Evolutionary conservation across 2,329 filamentous ascomycete genomes (phyloP), one percentile per base, ranked within the genome.

Genomic region (Orbilia brochopaga): DNA sequence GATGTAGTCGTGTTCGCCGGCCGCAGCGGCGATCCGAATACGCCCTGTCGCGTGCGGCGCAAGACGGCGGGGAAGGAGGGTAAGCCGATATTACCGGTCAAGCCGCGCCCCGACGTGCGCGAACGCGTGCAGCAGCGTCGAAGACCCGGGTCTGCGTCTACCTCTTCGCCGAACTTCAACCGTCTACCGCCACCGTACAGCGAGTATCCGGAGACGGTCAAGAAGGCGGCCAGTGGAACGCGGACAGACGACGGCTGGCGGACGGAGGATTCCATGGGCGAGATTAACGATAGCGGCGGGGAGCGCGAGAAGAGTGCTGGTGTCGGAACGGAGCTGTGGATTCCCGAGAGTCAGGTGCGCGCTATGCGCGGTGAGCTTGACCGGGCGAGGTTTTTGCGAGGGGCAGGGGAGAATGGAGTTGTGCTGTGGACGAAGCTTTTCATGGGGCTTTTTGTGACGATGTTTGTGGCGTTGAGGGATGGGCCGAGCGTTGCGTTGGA

Each of bases 391-490:
- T 27, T 73, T 1, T 62, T 73, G 51, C n/a, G 62, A 61, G 44
- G 62, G 19, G 44, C n/a, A 19, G 57, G n/a, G 50, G 63, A 73
- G 57, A 67, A 62, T 27, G 48, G 37, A 11, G 57, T 67, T 57
- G 62, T 67, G 30, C 32, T 67, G 0, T 73, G 69, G 69, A 73
- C 69, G 7, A 67, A 62, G 46, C 23, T 73, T 3, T 58, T 73
- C 8, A 53, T 73, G 44, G 58, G 62, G 13, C 44, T 73, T 17
- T 46, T 73, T 42, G 62, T 61, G 4, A 63, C 69, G 3, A 73
- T 73, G 63, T 73, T 67, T 52, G 69, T 73, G 46, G 69, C 56
- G 5, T 27, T 73, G 35, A 67, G 57, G 40, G 62, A 73, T 15
- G 69, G 69, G 21, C 69, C 69, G 17, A 59, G 57, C 13, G 69